Evolutionary conservation across 2,329 filamentous ascomycete genomes (phyloP), one percentile per base, ranked within the genome.

Genomic region (Scolecobasidium constrictum): DNA sequence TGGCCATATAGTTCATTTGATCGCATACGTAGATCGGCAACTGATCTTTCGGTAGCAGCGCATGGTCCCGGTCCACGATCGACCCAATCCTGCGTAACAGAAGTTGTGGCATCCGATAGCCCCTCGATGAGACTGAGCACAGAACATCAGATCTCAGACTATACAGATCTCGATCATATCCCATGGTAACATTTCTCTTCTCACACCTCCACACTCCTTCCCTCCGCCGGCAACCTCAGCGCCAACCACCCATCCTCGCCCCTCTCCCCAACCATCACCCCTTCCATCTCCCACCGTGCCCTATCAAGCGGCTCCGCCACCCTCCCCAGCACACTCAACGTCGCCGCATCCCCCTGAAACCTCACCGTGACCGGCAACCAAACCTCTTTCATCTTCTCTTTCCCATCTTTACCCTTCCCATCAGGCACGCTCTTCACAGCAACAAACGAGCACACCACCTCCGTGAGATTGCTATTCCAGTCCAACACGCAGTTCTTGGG

Each of bases 401-500:
- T 38, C 15, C 35, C 40, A 35, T 26, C 13, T 5, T 31, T 34
- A 17, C 47, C 47, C 11, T 26, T 47, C 17, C 22, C 53, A 17
- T 47, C 38, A 40, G 28, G 38, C 26, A 18, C 16, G 44, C 26
- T 38, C 39, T 52, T 60, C 4, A 85, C 81, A 46, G 88, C 77
- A 9, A 92, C 66, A 54, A 90, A 92, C 1, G 83, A 88, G 3
- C 80, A 80, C 35, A 86, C 72, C 2, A 84, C 72, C 45, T 78
- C 71, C 40, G 76, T 73, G 2, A 74, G 73, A 3, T 60, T 59
- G n/a, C 69, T 68, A 2, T 79, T 64, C 53, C 77, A 79, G 56
- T 92, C 83, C 39, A 90, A 59, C 23, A 90, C 81, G 58, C 80
- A 83, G 55, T 83, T 81, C 50, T 80, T 83, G 2, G 85, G 85